Base-by-base conservation (phyloP, 495 filamentous ascomycete species). In the Pyrenula massariospora region DNA sequence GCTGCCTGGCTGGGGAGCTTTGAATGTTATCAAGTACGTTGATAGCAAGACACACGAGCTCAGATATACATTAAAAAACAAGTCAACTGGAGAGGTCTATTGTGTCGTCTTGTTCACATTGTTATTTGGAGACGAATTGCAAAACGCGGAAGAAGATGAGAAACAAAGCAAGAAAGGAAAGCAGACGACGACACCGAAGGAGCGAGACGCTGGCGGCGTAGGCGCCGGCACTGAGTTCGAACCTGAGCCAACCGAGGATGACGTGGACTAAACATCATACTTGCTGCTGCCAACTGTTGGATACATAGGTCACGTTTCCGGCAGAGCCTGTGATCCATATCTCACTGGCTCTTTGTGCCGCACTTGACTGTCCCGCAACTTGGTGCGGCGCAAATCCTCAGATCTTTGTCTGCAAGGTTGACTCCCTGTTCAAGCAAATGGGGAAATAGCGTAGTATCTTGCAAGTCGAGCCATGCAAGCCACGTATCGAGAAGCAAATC, bases 31-130 rank as follows among this genome's bases (percentile, higher is more conserved):
- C 62, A 81, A 80, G 54, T 92, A 95, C 66, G 85, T 91, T 73
- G 86, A 93, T 68, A 86, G 86, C 12, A 84, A 92, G 67, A 70
- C 77, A 70, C 85, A 90, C 69, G 75, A 78, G 55, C 75, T 89
- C 68, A 89, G 91, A 73, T 97, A 95, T 74, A 85, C 90, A 36
- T 77, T 97, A 59, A 91, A 87, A 62, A 85, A 96, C 65, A 77
- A 77, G 31, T 69, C 70, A 3, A 90, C 86, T 3, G 78, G 77
- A 22, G 77, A 84, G 21, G 76, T 85, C 21, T 88, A 93, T 62
- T 77, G 95, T 22, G 88, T 91, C 22, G 75, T 98, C 15, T 63
- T 87, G 19, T 91, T 96, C 66, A 84, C 83, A 24, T 74, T 95
- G 1, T 74, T 91, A 8, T 52, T 52, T 52, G 50, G 50, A 24